Percentiles rank a stretch among this genome's conserved stretches.
phyloP scores from a whole-genome alignment of 345 rosid species.

The Sisymbrium irio region DNA sequence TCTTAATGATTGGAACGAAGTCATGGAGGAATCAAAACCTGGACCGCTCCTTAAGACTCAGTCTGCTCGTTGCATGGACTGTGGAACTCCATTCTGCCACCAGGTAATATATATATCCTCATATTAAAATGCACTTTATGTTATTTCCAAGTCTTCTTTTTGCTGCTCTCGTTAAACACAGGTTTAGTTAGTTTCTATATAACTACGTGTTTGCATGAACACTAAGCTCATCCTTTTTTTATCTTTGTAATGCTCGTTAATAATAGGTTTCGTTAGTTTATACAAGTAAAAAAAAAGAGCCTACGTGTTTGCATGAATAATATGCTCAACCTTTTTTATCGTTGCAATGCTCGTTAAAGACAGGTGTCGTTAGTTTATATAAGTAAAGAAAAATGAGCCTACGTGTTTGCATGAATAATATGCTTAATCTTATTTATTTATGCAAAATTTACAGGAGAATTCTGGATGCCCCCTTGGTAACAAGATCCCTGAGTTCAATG shows the following conservation, averaged over 20 bases:
- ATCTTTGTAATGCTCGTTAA: too few species aligned
- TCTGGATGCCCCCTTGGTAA: constrained; percentile 99
- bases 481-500: constrained; percentile 98
- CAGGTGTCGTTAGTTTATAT: background rate
- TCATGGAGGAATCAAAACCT: constrained; percentile 75
- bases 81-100: constrained; percentile 99
- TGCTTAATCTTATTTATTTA: background rate
- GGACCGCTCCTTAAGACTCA: constrained; percentile 88
- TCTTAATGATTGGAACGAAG: constrained; percentile 91
- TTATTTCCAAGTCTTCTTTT: background rate
- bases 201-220: too few species aligned
- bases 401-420: background rate
- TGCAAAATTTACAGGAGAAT: constrained; percentile 58
- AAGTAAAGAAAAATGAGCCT: too few species aligned
- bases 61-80: constrained; percentile 99
- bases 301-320: too few species aligned
- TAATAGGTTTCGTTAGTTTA: too few species aligned
- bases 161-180: too few species aligned
- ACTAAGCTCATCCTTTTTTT: too few species aligned
- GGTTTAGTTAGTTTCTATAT: too few species aligned
- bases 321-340: too few species aligned
- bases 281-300: too few species aligned
- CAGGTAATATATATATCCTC: constrained; percentile 48
- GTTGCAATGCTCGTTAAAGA: background rate
- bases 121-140: background rate